Evolutionary conservation across 176 grass and related monocot species (phyloP).

Genomic region (Avena sativa): DNA sequence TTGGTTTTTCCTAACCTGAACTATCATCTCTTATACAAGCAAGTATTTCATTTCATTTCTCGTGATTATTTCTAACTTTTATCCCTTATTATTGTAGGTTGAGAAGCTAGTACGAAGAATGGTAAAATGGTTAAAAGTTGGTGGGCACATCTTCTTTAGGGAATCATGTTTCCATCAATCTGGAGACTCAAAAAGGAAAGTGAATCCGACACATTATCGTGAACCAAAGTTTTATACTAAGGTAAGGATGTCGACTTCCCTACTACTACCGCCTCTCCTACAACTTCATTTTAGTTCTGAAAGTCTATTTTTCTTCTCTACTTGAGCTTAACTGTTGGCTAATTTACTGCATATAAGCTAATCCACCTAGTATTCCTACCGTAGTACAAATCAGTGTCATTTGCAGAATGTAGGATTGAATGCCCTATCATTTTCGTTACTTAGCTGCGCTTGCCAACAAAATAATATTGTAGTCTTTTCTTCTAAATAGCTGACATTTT

Average conservation of each 20-base stretch:
- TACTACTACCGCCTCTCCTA: background rate
- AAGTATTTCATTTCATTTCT: constrained; percentile 8
- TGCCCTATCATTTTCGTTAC: background rate
- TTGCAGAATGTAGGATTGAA: background rate
- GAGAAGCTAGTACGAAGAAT: constrained; percentile 80
- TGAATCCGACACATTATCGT: constrained; percentile 95
- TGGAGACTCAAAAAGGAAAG: constrained; percentile 96
- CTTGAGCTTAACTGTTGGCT: background rate
- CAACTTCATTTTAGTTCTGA: constrained; percentile 11
- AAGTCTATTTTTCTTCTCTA: background rate
- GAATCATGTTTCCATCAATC: constrained; percentile 99
- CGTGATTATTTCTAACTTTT: background rate
- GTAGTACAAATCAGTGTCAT: background rate
- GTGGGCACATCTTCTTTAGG: constrained; percentile 95
- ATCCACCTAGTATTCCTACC: background rate
- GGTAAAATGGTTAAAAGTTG: constrained; percentile 90
- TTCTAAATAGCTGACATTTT: constrained; percentile 20
- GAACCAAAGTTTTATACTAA: constrained; percentile 96
- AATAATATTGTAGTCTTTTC: constrained; percentile 8
- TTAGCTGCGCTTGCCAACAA: constrained; percentile 4
- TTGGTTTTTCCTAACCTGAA: background rate
- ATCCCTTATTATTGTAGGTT: constrained; percentile 63
- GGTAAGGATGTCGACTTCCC: constrained; percentile 49
- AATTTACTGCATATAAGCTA: constrained; percentile 10
- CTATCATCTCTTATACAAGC: background rate